Base-by-base conservation (phyloP, 495 filamentous ascomycete genomes). In the Neurospora sp. region DNA sequence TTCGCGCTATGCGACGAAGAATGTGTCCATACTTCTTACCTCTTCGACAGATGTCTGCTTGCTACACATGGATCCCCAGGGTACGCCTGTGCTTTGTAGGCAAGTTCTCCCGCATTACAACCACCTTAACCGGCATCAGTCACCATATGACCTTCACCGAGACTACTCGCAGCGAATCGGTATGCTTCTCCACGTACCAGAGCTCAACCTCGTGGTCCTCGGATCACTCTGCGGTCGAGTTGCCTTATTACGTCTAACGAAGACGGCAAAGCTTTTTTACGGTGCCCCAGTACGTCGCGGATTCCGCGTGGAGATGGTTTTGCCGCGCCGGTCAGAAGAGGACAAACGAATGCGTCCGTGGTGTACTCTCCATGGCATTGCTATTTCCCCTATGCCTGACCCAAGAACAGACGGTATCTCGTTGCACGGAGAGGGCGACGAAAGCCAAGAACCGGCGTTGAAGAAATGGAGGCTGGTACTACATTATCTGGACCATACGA, bases 221-320 rank as follows among this genome's bases (percentile, higher is more conserved):
- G 94, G 88, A 8, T 91, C 90, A 5, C 88, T 92, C 65, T 88
- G 86, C 70, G 96, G 96, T 18, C 88, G 91, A 11, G 93, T 91
- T 11, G 92, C 88, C 1, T 82, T 98, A 3, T 82, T 97, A 42
- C 88, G 91, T 1, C 83, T 95, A 38, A 95, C 92, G 4, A 81
- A 82, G 48, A 77, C 82, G 37, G 91, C 90, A 5, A 80, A 81
- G 48, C 75, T 78, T 9, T 12, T 76, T 8, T 39, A 77, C 27
- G 74, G 70, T 16, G 75, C 75, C 41, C 65, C 76, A 22, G 16
- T 80, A 46, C 70, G 73, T 11, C 77, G 79, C n/a, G 82, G 79
- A 38, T 85, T 86, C 75, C 81, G 81, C 22, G 75, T 86, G 22
- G 84, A 86, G 37, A 76, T 77, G 18, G 80, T 86, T 35, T 76